These are phyloP conservation scores for Pseudogymnoascus sp. DNA, from an alignment of 2,329 filamentous ascomycete genomes.

Conservation along the genomic window DNA sequence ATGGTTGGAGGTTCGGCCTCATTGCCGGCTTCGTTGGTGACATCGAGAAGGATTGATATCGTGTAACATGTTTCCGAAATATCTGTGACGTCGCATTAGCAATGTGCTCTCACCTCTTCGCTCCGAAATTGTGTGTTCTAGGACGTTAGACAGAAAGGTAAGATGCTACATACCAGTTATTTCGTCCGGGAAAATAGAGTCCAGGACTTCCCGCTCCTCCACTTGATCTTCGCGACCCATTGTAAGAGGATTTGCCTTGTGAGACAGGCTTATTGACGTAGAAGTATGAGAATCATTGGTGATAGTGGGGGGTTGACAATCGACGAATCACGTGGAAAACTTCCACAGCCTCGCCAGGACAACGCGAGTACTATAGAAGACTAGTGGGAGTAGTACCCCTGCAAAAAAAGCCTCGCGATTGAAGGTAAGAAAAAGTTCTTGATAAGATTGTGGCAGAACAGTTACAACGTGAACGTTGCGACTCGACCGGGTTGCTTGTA, in stretches of 20 bases:
- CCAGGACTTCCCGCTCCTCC: constrained; percentile 95
- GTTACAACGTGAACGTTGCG: constrained; percentile 6
- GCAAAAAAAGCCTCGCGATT: constrained; percentile 10
- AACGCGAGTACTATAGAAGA: background rate
- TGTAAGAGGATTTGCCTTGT: constrained; percentile 17
- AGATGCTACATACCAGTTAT: constrained; percentile 62
- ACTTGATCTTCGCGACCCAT: constrained; percentile 81
- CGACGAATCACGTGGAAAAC: background rate
- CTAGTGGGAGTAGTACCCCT: constrained; percentile 3
- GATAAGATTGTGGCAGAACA: constrained; percentile 11
- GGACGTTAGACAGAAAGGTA: constrained; percentile 2
- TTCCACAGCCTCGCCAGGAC: constrained; percentile 4
- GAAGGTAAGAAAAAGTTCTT: constrained; percentile 11
- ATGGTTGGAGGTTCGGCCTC: constrained; percentile 61
- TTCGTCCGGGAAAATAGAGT: constrained; percentile 97
- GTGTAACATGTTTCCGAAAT: constrained; percentile 85
- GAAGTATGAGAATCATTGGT: constrained; percentile 8
- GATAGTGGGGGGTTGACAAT: constrained; percentile 8
- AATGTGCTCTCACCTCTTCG: background rate
- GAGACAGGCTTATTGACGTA: constrained; percentile 7
- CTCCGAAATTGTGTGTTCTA: background rate
- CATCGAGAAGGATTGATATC: constrained; percentile 77
- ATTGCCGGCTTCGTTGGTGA: constrained; percentile 57
- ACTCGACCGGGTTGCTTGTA: background rate
- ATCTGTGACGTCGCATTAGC: constrained; percentile 39